Evolutionary conservation across 2,329 filamentous ascomycete species (phyloP).

Genomic region (Drechslerella dactyloides): DNA sequence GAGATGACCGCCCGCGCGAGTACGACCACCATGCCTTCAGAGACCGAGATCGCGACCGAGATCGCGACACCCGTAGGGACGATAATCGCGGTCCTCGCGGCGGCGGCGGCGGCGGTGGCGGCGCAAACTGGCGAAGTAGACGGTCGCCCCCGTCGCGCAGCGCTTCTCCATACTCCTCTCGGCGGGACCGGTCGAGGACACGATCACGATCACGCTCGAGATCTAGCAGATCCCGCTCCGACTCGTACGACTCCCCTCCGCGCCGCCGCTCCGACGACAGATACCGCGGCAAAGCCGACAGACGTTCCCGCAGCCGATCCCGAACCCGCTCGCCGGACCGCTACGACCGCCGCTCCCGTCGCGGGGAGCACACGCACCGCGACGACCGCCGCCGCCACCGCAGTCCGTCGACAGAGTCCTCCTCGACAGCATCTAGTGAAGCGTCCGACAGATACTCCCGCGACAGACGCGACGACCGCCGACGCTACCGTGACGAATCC

Average conservation of each 20-base stretch:
- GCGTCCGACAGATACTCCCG: conserved; percentile 25
- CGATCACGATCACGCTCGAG: conserved; percentile 49
- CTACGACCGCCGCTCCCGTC: conserved; percentile 34
- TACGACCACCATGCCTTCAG: conserved; percentile 57
- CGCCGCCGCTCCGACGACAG: conserved; percentile 56
- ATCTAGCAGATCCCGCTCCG: conserved; percentile 35
- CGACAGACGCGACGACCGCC: conserved; percentile 35
- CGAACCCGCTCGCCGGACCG: conserved; percentile 38
- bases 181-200: conserved; percentile 25
- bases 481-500: conserved; percentile 33
- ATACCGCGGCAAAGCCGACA: conserved; percentile 52
- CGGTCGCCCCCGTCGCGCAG: conserved; percentile 54
- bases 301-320: conserved; percentile 55
- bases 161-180: conserved; percentile 51
- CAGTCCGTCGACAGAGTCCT: conserved; percentile 40
- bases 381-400: conserved; percentile 40
- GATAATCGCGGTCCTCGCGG: conserved; percentile 22
- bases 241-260: conserved; percentile 53
- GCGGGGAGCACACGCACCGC: conserved; percentile 30
- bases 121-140: conserved; percentile 55
- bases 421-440: conserved; percentile 53
- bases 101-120: conserved; percentile 52
- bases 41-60: conserved; percentile 54
- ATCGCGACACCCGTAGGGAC: conserved; percentile 55
- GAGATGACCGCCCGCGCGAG: conserved; percentile 53